These are phyloP conservation scores for Astragalus membranaceus DNA, from an alignment of 306 rosid genomes.

Conservation along the genomic window DNA sequence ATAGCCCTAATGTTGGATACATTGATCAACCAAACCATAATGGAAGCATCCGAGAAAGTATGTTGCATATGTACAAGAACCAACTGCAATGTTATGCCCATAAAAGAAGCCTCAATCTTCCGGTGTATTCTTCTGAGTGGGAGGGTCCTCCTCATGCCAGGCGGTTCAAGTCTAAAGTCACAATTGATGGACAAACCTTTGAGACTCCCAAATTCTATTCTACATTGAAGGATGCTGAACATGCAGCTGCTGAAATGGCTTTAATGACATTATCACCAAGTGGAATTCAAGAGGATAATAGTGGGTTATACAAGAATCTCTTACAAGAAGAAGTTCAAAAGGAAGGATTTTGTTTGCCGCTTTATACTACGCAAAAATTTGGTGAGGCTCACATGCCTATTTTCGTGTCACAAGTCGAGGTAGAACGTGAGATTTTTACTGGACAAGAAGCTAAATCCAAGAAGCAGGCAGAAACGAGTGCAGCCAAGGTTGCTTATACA, in stretches of 20 bases:
- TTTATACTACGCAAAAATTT: conserved; percentile 34
- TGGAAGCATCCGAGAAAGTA: not conserved
- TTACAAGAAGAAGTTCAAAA: conserved; percentile 72
- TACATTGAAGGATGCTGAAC: conserved; percentile 78
- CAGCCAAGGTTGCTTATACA: conserved; percentile 69
- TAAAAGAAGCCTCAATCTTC: conserved; percentile 47
- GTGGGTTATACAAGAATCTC: conserved; percentile 61
- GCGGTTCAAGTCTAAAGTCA: conserved; percentile 64
- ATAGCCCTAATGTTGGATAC: not conserved
- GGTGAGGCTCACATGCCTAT: conserved; percentile 59
- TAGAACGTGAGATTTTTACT: conserved; percentile 43
- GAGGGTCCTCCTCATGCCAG: conserved; percentile 82
- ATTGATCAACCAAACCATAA: not conserved
- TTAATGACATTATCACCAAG: conserved; percentile 40
- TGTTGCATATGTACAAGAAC: conserved; percentile 55
- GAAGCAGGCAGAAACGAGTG: conserved; percentile 77
- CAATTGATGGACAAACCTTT: conserved; percentile 51
- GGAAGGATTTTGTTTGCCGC: conserved; percentile 43
- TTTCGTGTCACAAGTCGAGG: conserved; percentile 63
- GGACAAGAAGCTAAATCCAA: conserved; percentile 63
- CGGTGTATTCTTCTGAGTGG: conserved; percentile 57
- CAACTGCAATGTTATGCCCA: conserved; percentile 63
- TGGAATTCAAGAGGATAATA: conserved; percentile 49
- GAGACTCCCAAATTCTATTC: conserved; percentile 45
- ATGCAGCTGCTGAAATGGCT: conserved; percentile 83